These are phyloP conservation scores for Ceratocystis variospora DNA, from an alignment of 2,329 filamentous ascomycete species.

Conservation along the genomic window DNA sequence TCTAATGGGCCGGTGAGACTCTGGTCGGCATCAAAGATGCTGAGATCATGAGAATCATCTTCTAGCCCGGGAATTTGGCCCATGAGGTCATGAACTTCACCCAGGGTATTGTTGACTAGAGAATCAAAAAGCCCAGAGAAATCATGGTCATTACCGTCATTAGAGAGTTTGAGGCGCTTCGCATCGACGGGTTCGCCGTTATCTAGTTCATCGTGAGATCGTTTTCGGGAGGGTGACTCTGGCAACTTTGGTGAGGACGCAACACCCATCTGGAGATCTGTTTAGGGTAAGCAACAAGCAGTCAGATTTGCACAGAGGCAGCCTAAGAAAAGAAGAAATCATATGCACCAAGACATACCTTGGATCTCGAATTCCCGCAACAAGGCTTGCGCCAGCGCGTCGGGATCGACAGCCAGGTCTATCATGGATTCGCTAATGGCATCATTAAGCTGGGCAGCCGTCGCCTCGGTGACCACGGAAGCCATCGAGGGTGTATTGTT, in stretches of 20 bases:
- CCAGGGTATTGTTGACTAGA: conserved; percentile 31
- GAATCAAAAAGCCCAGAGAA: conserved; percentile 16
- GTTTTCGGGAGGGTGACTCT: conserved; percentile 15
- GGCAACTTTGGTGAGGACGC: conserved; percentile 7
- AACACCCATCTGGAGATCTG: conserved; percentile 1
- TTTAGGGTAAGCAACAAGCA: not conserved
- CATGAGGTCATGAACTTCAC: conserved; percentile 29
- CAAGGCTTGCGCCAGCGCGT: conserved; percentile 18
- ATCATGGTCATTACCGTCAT: conserved; percentile 1
- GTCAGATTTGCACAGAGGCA: not conserved
- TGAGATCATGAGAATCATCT: conserved; percentile 22
- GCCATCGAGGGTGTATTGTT: conserved; percentile 10
- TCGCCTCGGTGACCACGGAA: conserved; percentile 14
- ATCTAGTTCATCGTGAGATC: conserved; percentile 11
- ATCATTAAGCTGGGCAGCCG: conserved; percentile 12
- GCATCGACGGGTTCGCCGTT: conserved; percentile 5
- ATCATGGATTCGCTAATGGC: conserved; percentile 8
- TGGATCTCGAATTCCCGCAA: conserved; percentile 18
- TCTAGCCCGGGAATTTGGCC: conserved; percentile 24
- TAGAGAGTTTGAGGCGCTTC: conserved; percentile 19
- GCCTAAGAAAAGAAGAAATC: not conserved
- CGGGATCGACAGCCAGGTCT: conserved; percentile 16
- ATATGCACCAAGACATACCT: conserved; percentile 5
- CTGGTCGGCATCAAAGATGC: conserved; percentile 23
- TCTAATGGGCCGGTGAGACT: conserved; percentile 26